Percentiles rank a stretch among this genome's conserved stretches.
phyloP scores from a whole-genome alignment of 805 yeast species.

The Nakazawaea ernobii region DNA sequence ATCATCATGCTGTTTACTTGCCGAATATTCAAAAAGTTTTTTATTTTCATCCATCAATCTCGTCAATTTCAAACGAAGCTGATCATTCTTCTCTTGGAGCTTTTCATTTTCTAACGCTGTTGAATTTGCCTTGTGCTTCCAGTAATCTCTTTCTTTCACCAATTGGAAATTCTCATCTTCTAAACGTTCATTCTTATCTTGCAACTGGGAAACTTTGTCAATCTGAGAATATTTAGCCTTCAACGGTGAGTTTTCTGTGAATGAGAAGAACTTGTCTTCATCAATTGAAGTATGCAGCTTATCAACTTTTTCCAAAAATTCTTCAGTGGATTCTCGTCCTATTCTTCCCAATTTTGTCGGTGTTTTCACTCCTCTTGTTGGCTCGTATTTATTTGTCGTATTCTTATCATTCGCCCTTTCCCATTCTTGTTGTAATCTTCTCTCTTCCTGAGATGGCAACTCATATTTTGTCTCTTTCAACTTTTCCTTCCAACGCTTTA shows the following conservation, averaged over 20 bases:
- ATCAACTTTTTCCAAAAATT: not conserved
- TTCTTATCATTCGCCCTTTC: not conserved
- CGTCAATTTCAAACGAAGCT: not conserved
- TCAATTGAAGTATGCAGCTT: not conserved
- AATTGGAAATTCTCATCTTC: not conserved
- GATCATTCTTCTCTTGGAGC: not conserved
- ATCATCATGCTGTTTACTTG: not conserved
- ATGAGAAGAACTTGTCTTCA: not conserved
- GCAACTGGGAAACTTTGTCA: not conserved
- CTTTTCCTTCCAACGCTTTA: constrained; percentile 6
- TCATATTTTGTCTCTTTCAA: constrained; percentile 1
- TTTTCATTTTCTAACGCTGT: not conserved
- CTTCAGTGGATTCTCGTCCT: not conserved
- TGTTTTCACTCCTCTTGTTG: not conserved
- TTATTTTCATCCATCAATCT: not conserved
- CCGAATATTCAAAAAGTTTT: not conserved
- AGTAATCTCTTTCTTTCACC: not conserved
- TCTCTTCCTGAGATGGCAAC: constrained; percentile 8
- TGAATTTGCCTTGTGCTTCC: constrained; percentile 3
- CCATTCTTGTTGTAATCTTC: constrained; percentile 3
- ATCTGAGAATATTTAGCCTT: no score
- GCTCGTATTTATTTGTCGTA: not conserved
- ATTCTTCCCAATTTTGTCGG: not conserved
- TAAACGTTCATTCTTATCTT: not conserved
- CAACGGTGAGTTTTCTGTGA: not conserved